phyloP scores from a whole-genome alignment of 352 stramenopile genomes.

The Globisporangium yorkense region DNA sequence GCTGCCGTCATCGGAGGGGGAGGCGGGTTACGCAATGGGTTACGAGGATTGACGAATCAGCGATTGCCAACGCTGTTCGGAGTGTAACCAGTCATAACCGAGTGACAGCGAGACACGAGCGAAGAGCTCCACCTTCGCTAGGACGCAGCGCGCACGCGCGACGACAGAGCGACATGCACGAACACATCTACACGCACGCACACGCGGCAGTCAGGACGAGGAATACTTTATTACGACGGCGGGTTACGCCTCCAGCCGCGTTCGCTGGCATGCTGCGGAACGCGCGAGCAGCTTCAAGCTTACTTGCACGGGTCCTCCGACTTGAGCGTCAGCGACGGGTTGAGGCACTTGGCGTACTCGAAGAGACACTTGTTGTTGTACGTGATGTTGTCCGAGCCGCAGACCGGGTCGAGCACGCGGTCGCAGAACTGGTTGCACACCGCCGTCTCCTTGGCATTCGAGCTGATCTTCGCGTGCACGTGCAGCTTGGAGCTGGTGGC shows the following conservation, averaged over 20 bases:
- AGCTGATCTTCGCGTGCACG: constrained; percentile 9
- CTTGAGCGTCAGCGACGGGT: constrained; percentile 4
- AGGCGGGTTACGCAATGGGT: neutral
- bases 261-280: neutral
- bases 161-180: neutral
- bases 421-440: constrained; percentile 9
- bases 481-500: neutral
- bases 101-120: no score
- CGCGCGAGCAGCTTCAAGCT: neutral
- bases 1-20: constrained; percentile 1
- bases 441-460: constrained; percentile 1
- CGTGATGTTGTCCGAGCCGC: constrained; percentile 12
- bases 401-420: constrained; percentile 11
- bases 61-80: neutral
- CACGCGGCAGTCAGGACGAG: neutral
- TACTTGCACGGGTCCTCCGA: constrained; percentile 6
- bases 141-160: no score
- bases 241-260: neutral
- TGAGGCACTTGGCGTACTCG: constrained; percentile 11
- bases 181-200: neutral
- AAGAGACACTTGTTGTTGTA: constrained; percentile 20
- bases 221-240: neutral
- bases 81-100: no score
- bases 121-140: no score
- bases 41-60: neutral